phyloP scores from a whole-genome alignment of 768 basidiomycete genomes.

The Pleurotus giganteus region DNA sequence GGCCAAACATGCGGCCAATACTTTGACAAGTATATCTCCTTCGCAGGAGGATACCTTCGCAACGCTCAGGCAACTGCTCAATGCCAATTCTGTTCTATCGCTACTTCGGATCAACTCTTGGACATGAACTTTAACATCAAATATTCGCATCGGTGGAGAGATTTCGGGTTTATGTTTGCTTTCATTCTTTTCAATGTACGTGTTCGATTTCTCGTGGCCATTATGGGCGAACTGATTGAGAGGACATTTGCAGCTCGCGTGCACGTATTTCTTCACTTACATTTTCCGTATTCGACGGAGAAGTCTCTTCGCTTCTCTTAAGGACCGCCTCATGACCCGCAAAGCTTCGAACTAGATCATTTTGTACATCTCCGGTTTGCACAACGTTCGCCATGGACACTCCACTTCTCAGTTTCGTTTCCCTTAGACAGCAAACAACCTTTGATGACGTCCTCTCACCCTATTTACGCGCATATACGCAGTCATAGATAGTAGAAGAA shows the following conservation, averaged over 20 bases:
- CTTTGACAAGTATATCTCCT: slow-evolving; percentile 46
- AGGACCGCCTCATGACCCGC: slow-evolving; percentile 9
- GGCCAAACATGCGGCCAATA: slow-evolving; percentile 57
- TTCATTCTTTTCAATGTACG: slow-evolving; percentile 47
- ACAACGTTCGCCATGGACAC: background rate
- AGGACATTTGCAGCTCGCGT: slow-evolving; percentile 33
- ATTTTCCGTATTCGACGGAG: slow-evolving; percentile 47
- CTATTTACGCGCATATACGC: no score
- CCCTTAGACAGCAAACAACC: no score
- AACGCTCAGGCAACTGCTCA: slow-evolving; percentile 45
- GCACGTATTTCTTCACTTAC: slow-evolving; percentile 52
- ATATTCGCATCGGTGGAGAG: slow-evolving; percentile 50
- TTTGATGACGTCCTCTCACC: no score
- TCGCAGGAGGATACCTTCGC: slow-evolving; percentile 56
- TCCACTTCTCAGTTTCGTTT: no score
- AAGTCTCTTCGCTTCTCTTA: slow-evolving; percentile 23
- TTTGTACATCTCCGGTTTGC: background rate
- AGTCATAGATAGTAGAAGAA: no score
- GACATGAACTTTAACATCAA: slow-evolving; percentile 54
- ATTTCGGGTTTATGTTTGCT: slow-evolving; percentile 49
- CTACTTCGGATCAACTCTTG: slow-evolving; percentile 56
- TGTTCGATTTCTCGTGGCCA: background rate
- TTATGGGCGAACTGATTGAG: background rate
- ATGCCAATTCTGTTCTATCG: slow-evolving; percentile 57
- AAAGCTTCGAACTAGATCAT: background rate